These are phyloP conservation scores for Zanthoxylum bungeanum DNA, from an alignment of 345 rosid genomes.

Conservation along the genomic window DNA sequence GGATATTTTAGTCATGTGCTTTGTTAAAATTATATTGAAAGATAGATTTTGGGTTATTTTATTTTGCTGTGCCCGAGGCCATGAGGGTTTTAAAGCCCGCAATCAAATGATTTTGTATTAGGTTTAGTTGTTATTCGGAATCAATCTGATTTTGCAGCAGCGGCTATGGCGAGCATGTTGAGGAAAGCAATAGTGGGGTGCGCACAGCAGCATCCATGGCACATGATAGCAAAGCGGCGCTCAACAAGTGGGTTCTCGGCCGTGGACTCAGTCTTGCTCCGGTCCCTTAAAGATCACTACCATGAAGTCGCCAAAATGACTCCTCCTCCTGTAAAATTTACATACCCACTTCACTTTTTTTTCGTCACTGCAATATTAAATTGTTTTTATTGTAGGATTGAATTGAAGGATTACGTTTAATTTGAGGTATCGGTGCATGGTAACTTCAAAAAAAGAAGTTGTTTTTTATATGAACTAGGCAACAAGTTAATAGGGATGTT, in stretches of 20 bases:
- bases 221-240: constrained; percentile 28
- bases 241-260: constrained; percentile 40
- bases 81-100: neutral
- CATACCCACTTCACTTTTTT: neutral
- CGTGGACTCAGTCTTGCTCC: constrained; percentile 71
- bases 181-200: constrained; percentile 38
- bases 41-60: too few species aligned
- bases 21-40: neutral
- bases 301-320: constrained; percentile 79
- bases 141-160: neutral
- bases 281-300: constrained; percentile 93
- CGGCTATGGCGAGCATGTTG: constrained; percentile 26
- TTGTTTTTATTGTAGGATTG: too few species aligned
- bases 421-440: too few species aligned
- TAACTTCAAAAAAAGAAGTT: too few species aligned
- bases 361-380: too few species aligned
- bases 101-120: too few species aligned
- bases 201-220: constrained; percentile 37
- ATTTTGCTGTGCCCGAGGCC: neutral
- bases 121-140: neutral
- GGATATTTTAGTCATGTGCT: neutral
- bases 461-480: too few species aligned
- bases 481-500: neutral
- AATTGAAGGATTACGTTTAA: too few species aligned
- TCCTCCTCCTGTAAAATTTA: constrained; percentile 95